Evolutionary conservation across 2,329 filamentous ascomycete genomes (phyloP).

Genomic region (Phialophora tarda): DNA sequence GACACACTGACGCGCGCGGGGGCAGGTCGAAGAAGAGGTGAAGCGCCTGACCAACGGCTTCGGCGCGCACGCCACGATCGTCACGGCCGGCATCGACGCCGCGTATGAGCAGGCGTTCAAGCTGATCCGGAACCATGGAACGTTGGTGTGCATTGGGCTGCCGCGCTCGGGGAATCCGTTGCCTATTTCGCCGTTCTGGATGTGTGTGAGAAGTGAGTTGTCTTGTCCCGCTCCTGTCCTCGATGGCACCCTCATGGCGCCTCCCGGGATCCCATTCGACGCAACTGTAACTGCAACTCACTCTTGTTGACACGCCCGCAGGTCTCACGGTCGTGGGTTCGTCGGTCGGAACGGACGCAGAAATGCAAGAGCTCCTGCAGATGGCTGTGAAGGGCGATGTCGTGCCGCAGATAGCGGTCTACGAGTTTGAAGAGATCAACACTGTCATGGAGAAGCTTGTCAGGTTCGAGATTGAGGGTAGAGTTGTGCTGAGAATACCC

Average conservation of each 20-base stretch:
- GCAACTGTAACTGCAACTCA: background rate
- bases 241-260: slow-evolving; percentile 25
- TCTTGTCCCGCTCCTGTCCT: background rate
- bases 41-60: slow-evolving; percentile 48
- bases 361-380: slow-evolving; percentile 55
- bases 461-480: slow-evolving; percentile 51
- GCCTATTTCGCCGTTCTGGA: slow-evolving; percentile 55
- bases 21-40: slow-evolving; percentile 45
- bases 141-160: slow-evolving; percentile 56
- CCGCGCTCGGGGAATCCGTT: slow-evolving; percentile 52
- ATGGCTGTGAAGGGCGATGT: slow-evolving; percentile 53
- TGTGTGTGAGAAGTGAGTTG: slow-evolving; percentile 52
- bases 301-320: background rate
- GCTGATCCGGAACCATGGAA: slow-evolving; percentile 53
- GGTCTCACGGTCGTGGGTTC: slow-evolving; percentile 54
- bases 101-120: slow-evolving; percentile 54
- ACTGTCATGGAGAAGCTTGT: slow-evolving; percentile 48
- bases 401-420: slow-evolving; percentile 48
- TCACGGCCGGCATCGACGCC: slow-evolving; percentile 53
- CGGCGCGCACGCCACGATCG: slow-evolving; percentile 55
- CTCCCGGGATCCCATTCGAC: background rate
- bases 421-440: slow-evolving; percentile 50
- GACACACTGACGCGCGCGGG: background rate
- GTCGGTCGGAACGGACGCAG: slow-evolving; percentile 52
- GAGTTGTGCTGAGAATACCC: slow-evolving; percentile 50